phyloP scores from a whole-genome alignment of 1,284 basidiomycete species.

The Cryptococcus deneoformans region DNA sequence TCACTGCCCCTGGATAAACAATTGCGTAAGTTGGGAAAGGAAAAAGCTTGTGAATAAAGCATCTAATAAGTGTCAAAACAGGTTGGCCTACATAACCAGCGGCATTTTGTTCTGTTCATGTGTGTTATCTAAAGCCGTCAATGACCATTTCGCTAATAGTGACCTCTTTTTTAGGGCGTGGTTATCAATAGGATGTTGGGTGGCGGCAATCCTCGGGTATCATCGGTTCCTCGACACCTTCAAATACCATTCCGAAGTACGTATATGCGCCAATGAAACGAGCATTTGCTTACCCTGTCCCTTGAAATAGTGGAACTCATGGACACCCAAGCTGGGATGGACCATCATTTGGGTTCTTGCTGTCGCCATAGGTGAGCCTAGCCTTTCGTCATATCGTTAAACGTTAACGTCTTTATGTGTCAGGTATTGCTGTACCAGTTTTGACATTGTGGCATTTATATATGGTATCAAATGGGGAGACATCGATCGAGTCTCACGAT shows the following conservation, averaged over 20 bases:
- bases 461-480: conserved; percentile 75
- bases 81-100: conserved; percentile 89
- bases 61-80: conserved; percentile 12
- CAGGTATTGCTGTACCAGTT: conserved; percentile 72
- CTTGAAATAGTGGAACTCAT: conserved; percentile 57
- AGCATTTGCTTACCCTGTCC: neutral
- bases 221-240: conserved; percentile 48
- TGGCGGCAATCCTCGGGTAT: conserved; percentile 61
- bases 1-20: conserved; percentile 93
- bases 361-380: conserved; percentile 55
- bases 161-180: conserved; percentile 59
- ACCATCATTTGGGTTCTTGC: conserved; percentile 75
- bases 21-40: conserved; percentile 60
- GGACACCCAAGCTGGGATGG: conserved; percentile 68
- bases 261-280: conserved; percentile 11
- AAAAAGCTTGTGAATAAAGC: neutral
- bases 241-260: conserved; percentile 55
- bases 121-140: conserved; percentile 43
- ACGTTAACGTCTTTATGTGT: neutral
- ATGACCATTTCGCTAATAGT: neutral
- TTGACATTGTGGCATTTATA: conserved; percentile 81
- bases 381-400: neutral
- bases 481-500: conserved; percentile 87
- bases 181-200: conserved; percentile 62
- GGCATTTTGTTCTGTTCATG: conserved; percentile 96